A percentile compares a stretch with the other conserved stretches of the same genome.
phyloP scores from a whole-genome alignment of 345 rosid species.

The Balakata baccata region DNA sequence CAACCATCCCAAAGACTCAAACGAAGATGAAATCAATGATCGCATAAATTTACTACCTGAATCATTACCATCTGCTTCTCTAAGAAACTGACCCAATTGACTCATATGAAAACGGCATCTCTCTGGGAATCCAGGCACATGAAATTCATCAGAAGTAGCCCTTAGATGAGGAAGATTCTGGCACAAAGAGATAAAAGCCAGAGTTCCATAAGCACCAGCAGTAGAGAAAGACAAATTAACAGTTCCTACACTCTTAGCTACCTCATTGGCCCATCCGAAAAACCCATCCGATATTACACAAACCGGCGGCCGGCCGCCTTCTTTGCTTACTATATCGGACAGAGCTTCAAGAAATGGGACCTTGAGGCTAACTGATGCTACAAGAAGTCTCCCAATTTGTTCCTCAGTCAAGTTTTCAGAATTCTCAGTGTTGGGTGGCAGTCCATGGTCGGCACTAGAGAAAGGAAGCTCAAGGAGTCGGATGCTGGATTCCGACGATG shows the following conservation, averaged over 20 bases:
- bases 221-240: slow-evolving; percentile 30
- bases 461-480: slow-evolving; percentile 34
- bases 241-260: slow-evolving; percentile 29
- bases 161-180: slow-evolving; percentile 41
- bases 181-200: slow-evolving; percentile 43
- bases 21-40: slow-evolving; percentile 25
- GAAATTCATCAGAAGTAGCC: slow-evolving; percentile 33
- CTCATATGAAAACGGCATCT: slow-evolving; percentile 35
- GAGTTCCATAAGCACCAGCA: slow-evolving; percentile 39
- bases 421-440: slow-evolving; percentile 42
- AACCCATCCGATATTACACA: slow-evolving; percentile 41
- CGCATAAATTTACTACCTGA: slow-evolving; percentile 43
- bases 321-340: slow-evolving; percentile 12
- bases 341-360: slow-evolving; percentile 30
- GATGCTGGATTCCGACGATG: slow-evolving; percentile 18
- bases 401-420: slow-evolving; percentile 39
- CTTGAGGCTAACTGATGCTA: slow-evolving; percentile 21
- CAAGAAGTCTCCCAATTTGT: slow-evolving; percentile 9
- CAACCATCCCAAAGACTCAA: slow-evolving; percentile 36
- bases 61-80: slow-evolving; percentile 42
- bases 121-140: slow-evolving; percentile 45
- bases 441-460: slow-evolving; percentile 31
- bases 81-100: slow-evolving; percentile 30
- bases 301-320: slow-evolving; percentile 35
- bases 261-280: slow-evolving; percentile 40